Percentiles rank a stretch among this genome's conserved stretches.
Conservation (phyloP, 1,284 basidiomycete species). For the Takashimella koratensis region DNA sequence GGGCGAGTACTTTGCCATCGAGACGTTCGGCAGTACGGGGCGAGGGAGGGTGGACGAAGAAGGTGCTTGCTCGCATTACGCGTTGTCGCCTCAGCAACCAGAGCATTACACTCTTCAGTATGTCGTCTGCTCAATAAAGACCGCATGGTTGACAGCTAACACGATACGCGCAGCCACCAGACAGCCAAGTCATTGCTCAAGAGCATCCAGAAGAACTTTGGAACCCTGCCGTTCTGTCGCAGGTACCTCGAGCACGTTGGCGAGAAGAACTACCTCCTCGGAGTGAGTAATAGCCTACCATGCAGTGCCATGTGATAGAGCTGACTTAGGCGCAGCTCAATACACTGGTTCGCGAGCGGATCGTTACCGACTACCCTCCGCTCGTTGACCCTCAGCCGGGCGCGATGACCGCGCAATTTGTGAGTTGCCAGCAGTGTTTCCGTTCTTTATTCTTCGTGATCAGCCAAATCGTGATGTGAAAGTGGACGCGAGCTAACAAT, state of each 20-base stretch:
- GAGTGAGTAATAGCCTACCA: slow-evolving; percentile 56
- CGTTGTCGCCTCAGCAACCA: slow-evolving; percentile 46
- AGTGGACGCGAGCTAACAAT: slow-evolving; percentile 6
- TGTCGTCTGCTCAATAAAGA: too few relatives aligned
- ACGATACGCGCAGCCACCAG: slow-evolving; percentile 62
- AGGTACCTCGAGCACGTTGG: slow-evolving; percentile 89
- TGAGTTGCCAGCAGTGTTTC: slow-evolving; percentile 53
- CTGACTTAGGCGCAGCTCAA: slow-evolving; percentile 63
- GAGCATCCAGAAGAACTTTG: slow-evolving; percentile 90
- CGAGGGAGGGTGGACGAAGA: slow-evolving; percentile 84
- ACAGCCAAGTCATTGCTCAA: slow-evolving; percentile 82
- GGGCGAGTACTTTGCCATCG: slow-evolving; percentile 98
- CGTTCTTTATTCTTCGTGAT: background rate
- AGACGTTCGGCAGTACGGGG: slow-evolving; percentile 98
- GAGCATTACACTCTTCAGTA: slow-evolving; percentile 35
- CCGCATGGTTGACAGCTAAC: too few relatives aligned
- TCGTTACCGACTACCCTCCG: slow-evolving; percentile 94
- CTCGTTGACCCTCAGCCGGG: slow-evolving; percentile 65
- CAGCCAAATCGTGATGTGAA: background rate
- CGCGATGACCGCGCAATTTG: slow-evolving; percentile 91
- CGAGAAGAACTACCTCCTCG: slow-evolving; percentile 92
- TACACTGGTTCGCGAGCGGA: slow-evolving; percentile 78
- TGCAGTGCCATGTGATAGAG: background rate
- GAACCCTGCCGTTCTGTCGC: slow-evolving; percentile 91
- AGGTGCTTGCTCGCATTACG: slow-evolving; percentile 95